These are phyloP conservation scores for Acanthamoeba polyphaga DNA, from an alignment of 208 protist genomes.

Conservation along the genomic window DNA sequence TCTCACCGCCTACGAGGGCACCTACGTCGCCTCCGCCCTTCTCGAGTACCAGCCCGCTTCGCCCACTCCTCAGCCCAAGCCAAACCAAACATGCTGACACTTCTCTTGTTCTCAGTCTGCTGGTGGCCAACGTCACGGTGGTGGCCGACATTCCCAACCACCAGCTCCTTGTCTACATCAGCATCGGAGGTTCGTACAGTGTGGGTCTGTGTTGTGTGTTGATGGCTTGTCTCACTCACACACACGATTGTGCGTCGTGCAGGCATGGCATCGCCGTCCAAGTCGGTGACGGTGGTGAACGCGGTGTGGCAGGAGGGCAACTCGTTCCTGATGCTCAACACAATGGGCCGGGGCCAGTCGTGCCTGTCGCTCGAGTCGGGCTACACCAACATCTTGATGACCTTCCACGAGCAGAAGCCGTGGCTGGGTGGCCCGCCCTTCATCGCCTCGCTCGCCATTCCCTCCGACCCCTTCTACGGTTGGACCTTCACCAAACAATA, in stretches of 20 bases:
- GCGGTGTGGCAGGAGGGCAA: not conserved
- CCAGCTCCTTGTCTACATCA: conserved; percentile 1
- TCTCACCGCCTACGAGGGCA: conserved; percentile 26
- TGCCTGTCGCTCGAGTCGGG: not conserved
- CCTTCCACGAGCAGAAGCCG: not conserved
- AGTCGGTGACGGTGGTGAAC: not conserved
- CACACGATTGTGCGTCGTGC: not conserved
- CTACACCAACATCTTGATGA: conserved; percentile 2
- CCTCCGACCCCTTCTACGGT: conserved; percentile 44
- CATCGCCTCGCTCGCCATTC: not conserved
- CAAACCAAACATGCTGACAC: not conserved
- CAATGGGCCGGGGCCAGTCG: not conserved
- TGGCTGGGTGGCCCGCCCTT: not conserved
- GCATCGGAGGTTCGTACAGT: not conserved
- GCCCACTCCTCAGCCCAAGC: not conserved
- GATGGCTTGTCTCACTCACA: not conserved
- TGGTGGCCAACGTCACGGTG: not conserved
- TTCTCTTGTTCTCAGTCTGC: not conserved
- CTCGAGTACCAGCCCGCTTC: not conserved
- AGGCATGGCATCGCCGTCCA: conserved; percentile 8
- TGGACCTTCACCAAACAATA: conserved; percentile 34
- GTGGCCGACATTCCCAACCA: not conserved
- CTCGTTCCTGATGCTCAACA: conserved; percentile 10
- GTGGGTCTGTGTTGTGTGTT: not conserved
- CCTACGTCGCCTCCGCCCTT: not conserved